A percentile compares a stretch with the other conserved stretches of the same genome.
Evolutionary conservation across 345 rosid species (phyloP).

Genomic region (Dipteronia sinensis): DNA sequence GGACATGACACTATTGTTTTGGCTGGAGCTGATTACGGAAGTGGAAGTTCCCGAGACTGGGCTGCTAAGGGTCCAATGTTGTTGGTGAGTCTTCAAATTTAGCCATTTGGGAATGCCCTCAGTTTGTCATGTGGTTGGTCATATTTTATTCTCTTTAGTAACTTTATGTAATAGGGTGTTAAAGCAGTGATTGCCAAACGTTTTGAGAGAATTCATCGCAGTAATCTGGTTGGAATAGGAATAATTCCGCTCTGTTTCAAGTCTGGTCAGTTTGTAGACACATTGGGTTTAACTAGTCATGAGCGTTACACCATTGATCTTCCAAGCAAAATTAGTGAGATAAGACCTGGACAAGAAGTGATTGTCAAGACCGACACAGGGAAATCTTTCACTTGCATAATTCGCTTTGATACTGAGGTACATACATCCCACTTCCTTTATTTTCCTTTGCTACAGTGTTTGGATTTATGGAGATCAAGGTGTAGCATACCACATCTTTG

Average conservation of each 20-base stretch:
- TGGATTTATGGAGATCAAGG: not conserved
- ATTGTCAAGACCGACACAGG: conserved; percentile 75
- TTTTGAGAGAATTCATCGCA: conserved; percentile 96
- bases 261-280: conserved; percentile 90
- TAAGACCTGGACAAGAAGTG: conserved; percentile 96
- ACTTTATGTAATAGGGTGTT: conserved; percentile 62
- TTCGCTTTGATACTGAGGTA: conserved; percentile 98
- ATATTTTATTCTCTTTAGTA: not conserved
- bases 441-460: not conserved
- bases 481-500: not conserved
- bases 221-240: conserved; percentile 98
- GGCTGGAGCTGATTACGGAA: conserved; percentile 98
- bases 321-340: conserved; percentile 61
- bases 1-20: conserved; percentile 79
- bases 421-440: not conserved
- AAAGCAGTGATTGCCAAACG: conserved; percentile 97
- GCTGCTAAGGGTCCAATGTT: conserved; percentile 99
- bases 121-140: not conserved
- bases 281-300: conserved; percentile 82
- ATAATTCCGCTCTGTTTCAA: conserved; percentile 91
- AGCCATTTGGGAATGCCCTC: not conserved
- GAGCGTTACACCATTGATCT: conserved; percentile 90
- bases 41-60: conserved; percentile 99
- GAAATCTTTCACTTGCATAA: conserved; percentile 87
- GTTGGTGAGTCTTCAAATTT: conserved; percentile 48